Evolutionary conservation across 2,329 filamentous ascomycete species (phyloP), one percentile per base, ranked within the genome.

Genomic region (Pestalotiopsis sp.): DNA sequence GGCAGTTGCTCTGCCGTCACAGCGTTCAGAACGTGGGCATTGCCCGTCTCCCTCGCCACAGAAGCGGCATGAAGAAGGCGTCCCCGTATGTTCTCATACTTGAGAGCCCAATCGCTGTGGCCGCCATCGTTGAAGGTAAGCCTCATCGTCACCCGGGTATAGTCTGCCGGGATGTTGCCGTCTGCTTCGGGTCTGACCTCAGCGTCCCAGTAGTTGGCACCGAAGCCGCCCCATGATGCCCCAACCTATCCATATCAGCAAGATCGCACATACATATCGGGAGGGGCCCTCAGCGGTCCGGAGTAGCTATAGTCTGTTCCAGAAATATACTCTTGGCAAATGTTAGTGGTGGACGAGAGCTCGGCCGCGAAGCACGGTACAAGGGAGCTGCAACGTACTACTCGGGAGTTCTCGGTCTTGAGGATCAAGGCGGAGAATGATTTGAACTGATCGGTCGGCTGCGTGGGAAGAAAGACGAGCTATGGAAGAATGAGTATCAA

Each of bases 81-180:
- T 77, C 97, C 95, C 77, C 93, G 94, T 72, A 98, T 90, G 68
- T 92, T 87, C 75, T 97, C 93, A 76, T 95, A 97, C 66, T 89
- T 89, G 65, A 89, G 88, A 75, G 95, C 91, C 77, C 97, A 98
- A 74, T 97, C 94, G 79, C 92, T 96, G 69, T 95, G 95, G n/a
- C 95, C 95, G 58, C 95, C 95, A 71, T 98, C 95, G 78, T 94
- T 95, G 84, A 98, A 98, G 25, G 91, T 94, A 75, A 98, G 87
- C 78, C 93, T 94, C 73, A 97, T 80, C 75, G 96, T 93, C 58
- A 97, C 85, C 36, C 91, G 89, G 20, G 91, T 87, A 70, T 93
- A 87, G 25, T 91, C 85, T 4, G 91, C 82, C 0, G 95, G 93
- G 65, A 98, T 93, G 64, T 93, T 93, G 49, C 96, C 96, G 45